Base-by-base conservation (phyloP, 169 alveolate genomes). In the Theileria parva region DNA sequence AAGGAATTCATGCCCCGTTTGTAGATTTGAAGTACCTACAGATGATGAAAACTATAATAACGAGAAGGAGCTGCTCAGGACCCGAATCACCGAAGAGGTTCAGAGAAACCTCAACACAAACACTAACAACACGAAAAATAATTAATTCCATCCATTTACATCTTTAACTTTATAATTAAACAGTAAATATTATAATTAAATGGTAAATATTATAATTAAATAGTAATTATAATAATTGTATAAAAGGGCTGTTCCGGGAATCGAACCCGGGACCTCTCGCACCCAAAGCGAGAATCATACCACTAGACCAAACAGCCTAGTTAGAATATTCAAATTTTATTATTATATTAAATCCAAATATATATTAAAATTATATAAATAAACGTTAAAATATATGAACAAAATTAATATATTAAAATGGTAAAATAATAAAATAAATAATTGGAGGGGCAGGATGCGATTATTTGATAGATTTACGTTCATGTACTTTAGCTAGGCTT, bases 181-280 rank as follows among this genome's bases (percentile, higher is more conserved):
- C n/a, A n/a, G n/a, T n/a, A n/a, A n/a, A n/a, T n/a, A n/a, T n/a
- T n/a, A n/a, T n/a, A n/a, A n/a, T n/a, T n/a, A n/a, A n/a, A n/a
- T n/a, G n/a, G n/a, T n/a, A n/a, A n/a, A n/a, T n/a, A n/a, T n/a
- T n/a, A n/a, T n/a, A n/a, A n/a, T n/a, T n/a, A n/a, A n/a, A n/a
- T n/a, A n/a, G n/a, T n/a, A n/a, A n/a, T 37, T 37, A 37, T 37
- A 37, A 6, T 37, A 27, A 13, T 1, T 25, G 5, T 7, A 12
- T 55, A 83, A 51, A 76, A 12, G 95, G 91, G 95, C 95, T 86
- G 93, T 91, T 95, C 98, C 99, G 99, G 98, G 98, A 96, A 95
- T 97, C 96, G 99, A 97, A 97, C 99, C 99, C 99, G 99, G 98
- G 99, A 95, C 99, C 98, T 95, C 99, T 93, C 96, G 98, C 97